phyloP scores from a whole-genome alignment of 2,329 filamentous ascomycete genomes.

The Ceratocystis cubensis region DNA sequence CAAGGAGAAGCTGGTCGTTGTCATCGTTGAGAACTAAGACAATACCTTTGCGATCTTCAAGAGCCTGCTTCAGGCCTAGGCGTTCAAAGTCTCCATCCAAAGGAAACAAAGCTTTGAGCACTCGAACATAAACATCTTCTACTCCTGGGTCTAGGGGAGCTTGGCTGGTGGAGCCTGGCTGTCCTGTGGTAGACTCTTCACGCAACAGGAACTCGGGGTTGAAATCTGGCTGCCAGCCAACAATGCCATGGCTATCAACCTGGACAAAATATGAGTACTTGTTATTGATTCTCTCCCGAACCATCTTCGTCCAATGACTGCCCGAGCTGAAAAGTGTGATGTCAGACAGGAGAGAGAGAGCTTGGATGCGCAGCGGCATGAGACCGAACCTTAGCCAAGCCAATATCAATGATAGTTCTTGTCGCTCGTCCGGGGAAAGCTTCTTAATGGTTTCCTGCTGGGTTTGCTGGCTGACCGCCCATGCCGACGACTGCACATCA shows the following conservation, averaged over 20 bases:
- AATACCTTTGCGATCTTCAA: not conserved
- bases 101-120: not conserved
- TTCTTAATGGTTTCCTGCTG: not conserved
- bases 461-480: not conserved
- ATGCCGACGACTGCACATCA: not conserved
- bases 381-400: slow-evolving; percentile 9
- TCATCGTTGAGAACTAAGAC: not conserved
- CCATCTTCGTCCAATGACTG: not conserved
- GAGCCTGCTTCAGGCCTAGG: not conserved
- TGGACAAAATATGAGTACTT: slow-evolving; percentile 7
- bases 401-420: slow-evolving; percentile 10
- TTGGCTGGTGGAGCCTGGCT: not conserved
- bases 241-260: not conserved
- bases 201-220: not conserved
- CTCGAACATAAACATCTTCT: not conserved
- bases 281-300: slow-evolving; percentile 5
- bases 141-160: not conserved
- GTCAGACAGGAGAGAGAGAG: slow-evolving; percentile 6
- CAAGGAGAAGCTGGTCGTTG: not conserved
- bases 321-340: not conserved
- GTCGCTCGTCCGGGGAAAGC: not conserved
- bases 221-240: not conserved
- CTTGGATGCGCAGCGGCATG: slow-evolving; percentile 10
- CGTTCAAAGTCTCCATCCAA: not conserved
- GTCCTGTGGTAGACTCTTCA: not conserved